These are phyloP conservation scores for Colletotrichum sp. DNA, from an alignment of 2,329 filamentous ascomycete genomes.

Conservation along the genomic window DNA sequence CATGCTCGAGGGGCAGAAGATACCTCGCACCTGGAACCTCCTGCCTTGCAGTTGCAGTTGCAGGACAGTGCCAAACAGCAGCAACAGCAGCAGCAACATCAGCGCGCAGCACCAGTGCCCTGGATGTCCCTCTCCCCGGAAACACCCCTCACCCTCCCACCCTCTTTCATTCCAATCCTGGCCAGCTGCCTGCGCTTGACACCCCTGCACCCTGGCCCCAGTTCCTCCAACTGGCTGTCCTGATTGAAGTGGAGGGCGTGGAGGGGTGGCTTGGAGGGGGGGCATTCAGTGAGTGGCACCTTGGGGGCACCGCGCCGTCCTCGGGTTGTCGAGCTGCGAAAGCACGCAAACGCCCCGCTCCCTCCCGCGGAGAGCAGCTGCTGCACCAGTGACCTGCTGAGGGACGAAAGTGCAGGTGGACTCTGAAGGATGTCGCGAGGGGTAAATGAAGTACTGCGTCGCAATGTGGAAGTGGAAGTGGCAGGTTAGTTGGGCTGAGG, in stretches of 20 bases:
- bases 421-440: not conserved
- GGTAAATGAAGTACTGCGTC: not conserved
- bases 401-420: not conserved
- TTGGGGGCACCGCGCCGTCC: constrained; percentile 2
- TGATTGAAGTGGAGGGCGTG: constrained; percentile 4
- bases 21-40: constrained; percentile 1
- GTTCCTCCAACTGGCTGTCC: constrained; percentile 11
- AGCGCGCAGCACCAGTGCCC: not conserved
- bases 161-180: not conserved
- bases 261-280: constrained; percentile 16
- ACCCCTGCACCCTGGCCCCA: constrained; percentile 1
- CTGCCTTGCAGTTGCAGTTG: not conserved
- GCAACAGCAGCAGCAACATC: not conserved
- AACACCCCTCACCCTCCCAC: constrained; percentile 1
- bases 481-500: not conserved
- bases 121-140: not conserved
- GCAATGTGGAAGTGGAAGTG: not conserved
- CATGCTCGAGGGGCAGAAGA: not conserved
- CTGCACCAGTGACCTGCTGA: not conserved
- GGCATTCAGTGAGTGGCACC: not conserved
- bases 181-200: not conserved
- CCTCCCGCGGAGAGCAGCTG: not conserved
- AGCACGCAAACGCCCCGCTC: constrained; percentile 11
- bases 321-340: not conserved
- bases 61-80: not conserved